phyloP scores from a whole-genome alignment of 352 stramenopile species.

The Phytophthora litchii region DNA sequence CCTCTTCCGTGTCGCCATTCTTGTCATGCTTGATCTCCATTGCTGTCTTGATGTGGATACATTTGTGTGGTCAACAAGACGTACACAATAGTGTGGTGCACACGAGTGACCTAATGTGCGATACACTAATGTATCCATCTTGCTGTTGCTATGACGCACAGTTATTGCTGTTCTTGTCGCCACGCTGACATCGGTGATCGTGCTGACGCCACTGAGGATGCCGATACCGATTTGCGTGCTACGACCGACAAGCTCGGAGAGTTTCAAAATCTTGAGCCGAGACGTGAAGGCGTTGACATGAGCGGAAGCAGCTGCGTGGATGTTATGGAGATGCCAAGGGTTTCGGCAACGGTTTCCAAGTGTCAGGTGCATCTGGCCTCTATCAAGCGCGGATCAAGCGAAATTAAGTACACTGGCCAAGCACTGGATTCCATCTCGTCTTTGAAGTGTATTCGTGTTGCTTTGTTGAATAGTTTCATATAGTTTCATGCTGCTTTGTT shows the following conservation, averaged over 20 bases:
- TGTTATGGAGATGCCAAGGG: not conserved
- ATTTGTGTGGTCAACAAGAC: conserved; percentile 2
- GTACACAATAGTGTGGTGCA: conserved; percentile 4
- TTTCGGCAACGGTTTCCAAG: not conserved
- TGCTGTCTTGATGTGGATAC: too few species aligned
- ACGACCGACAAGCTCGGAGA: too few species aligned
- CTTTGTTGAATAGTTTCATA: too few species aligned
- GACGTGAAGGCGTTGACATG: conserved; percentile 1
- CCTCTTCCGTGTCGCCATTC: too few species aligned
- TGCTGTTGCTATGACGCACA: too few species aligned
- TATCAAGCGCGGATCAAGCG: not conserved
- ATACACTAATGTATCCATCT: too few species aligned
- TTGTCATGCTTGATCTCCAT: too few species aligned
- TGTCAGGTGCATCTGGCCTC: not conserved
- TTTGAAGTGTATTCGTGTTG: too few species aligned
- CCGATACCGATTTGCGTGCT: too few species aligned
- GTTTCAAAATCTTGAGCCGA: not conserved
- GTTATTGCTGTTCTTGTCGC: conserved; percentile 2
- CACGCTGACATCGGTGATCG: not conserved
- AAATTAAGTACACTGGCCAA: too few species aligned
- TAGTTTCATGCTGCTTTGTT: too few species aligned
- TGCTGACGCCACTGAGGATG: conserved; percentile 2
- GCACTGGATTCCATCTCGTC: too few species aligned
- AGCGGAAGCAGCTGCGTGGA: not conserved
- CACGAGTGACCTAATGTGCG: not conserved